phyloP scores from a whole-genome alignment of 495 filamentous ascomycete species.

The Rostrohypoxylon terebratum region DNA sequence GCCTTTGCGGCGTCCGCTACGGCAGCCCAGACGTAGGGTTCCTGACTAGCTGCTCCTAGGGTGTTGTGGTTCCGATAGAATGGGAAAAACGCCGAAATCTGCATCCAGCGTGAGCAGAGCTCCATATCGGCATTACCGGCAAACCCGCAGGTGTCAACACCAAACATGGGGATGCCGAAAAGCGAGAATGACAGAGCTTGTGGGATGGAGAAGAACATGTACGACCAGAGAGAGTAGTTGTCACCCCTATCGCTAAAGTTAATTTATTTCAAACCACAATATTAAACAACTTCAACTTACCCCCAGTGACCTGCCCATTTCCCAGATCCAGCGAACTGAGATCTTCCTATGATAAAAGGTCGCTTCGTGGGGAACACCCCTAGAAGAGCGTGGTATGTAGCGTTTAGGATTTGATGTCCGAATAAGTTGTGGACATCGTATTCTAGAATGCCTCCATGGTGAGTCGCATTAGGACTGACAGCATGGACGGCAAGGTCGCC shows the following conservation, averaged over 20 bases:
- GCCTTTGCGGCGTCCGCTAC: constrained; percentile 73
- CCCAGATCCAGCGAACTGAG: constrained; percentile 84
- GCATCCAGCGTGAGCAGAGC: constrained; percentile 89
- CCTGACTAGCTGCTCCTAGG: constrained; percentile 71
- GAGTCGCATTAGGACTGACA: constrained; percentile 81
- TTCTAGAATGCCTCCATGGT: constrained; percentile 74
- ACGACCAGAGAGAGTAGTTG: constrained; percentile 75
- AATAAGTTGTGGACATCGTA: constrained; percentile 86
- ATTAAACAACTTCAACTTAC: constrained; percentile 31
- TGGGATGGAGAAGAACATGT: constrained; percentile 82
- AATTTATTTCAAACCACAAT: not conserved
- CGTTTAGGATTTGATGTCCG: constrained; percentile 81
- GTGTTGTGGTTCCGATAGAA: constrained; percentile 90
- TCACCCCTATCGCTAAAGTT: constrained; percentile 64
- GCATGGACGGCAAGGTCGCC: constrained; percentile 81
- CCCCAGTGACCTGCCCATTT: constrained; percentile 90
- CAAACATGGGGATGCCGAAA: constrained; percentile 91
- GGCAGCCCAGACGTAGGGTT: constrained; percentile 79
- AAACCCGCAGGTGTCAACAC: constrained; percentile 86
- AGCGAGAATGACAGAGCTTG: constrained; percentile 84
- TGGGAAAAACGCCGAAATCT: constrained; percentile 85
- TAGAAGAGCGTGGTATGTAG: constrained; percentile 80
- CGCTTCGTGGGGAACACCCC: constrained; percentile 72
- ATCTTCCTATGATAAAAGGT: constrained; percentile 88
- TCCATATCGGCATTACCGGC: constrained; percentile 76